Percentiles rank a stretch among this genome's conserved stretches.
phyloP scores from a whole-genome alignment of 257 asterid genomes.

The Ilex aquifolium region DNA sequence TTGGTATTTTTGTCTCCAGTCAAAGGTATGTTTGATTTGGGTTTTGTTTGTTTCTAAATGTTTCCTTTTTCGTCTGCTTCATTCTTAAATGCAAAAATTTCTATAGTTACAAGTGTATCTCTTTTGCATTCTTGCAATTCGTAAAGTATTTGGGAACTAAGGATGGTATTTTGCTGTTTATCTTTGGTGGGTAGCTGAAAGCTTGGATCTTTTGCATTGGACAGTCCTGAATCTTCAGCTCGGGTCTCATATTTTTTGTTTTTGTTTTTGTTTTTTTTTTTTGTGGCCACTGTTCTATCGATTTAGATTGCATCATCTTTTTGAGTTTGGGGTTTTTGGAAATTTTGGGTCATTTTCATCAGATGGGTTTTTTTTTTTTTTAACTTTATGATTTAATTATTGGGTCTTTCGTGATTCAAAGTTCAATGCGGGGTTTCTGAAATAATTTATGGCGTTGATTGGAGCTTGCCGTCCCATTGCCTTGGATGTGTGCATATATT shows the following conservation, averaged over 20 bases:
- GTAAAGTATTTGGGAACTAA: too few species aligned
- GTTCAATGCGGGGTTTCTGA: background rate
- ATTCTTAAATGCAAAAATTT: too few species aligned
- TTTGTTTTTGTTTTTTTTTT: background rate
- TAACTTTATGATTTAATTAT: background rate
- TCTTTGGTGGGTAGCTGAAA: background rate
- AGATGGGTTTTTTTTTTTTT: slow-evolving; percentile 2
- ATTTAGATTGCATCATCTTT: too few species aligned
- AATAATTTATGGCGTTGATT: background rate
- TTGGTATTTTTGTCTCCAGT: background rate
- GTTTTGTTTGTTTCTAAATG: too few species aligned
- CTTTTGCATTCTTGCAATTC: too few species aligned
- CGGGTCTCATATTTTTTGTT: too few species aligned
- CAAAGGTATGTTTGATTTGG: background rate
- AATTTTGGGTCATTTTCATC: slow-evolving; percentile 4
- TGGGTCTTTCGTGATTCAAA: slow-evolving; percentile 2
- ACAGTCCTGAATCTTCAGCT: too few species aligned
- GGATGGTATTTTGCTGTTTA: background rate
- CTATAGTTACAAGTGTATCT: too few species aligned
- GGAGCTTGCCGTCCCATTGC: background rate
- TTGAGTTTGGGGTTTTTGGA: background rate
- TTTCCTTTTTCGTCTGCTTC: too few species aligned
- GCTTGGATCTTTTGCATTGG: background rate
- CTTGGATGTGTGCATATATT: background rate
- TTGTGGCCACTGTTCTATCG: background rate